These are phyloP conservation scores for Trichoderma sp. DNA, from an alignment of 2,329 filamentous ascomycete genomes.

Conservation along the genomic window DNA sequence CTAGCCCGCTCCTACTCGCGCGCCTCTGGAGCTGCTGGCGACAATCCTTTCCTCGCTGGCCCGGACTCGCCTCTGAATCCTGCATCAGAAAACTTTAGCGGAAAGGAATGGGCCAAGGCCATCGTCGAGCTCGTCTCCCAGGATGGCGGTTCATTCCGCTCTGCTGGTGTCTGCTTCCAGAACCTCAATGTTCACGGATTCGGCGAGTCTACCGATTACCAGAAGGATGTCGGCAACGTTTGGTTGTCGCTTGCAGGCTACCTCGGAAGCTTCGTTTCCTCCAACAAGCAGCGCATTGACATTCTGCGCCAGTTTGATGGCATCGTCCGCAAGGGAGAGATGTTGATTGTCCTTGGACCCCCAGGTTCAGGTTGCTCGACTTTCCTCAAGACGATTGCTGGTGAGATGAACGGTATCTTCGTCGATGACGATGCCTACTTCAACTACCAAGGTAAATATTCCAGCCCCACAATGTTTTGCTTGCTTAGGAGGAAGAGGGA, in stretches of 20 bases:
- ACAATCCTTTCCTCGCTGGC: conserved; percentile 53
- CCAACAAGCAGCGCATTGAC: conserved; percentile 60
- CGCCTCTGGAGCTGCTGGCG: conserved; percentile 42
- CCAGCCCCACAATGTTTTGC: background rate
- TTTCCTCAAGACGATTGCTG: conserved; percentile 79
- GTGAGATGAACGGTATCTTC: conserved; percentile 78
- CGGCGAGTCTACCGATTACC: conserved; percentile 68
- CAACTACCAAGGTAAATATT: conserved; percentile 71
- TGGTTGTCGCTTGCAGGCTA: conserved; percentile 52
- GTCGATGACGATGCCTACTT: conserved; percentile 71
- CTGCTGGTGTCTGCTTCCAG: conserved; percentile 65
- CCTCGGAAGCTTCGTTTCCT: conserved; percentile 52
- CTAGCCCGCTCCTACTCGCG: conserved; percentile 58
- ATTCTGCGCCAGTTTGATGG: conserved; percentile 70
- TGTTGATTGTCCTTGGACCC: conserved; percentile 73
- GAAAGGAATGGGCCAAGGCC: conserved; percentile 61
- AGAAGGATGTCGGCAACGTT: conserved; percentile 65
- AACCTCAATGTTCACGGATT: conserved; percentile 70
- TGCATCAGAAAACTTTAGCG: conserved; percentile 53
- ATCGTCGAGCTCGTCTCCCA: conserved; percentile 54
- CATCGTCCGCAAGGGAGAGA: conserved; percentile 69
- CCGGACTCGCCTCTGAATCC: conserved; percentile 57
- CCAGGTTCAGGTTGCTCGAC: conserved; percentile 79
- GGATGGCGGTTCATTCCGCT: conserved; percentile 58
- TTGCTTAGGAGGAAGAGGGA: background rate